These are phyloP conservation scores for Colletotrichum falcatum DNA, from an alignment of 2,329 filamentous ascomycete genomes.

Conservation along the genomic window DNA sequence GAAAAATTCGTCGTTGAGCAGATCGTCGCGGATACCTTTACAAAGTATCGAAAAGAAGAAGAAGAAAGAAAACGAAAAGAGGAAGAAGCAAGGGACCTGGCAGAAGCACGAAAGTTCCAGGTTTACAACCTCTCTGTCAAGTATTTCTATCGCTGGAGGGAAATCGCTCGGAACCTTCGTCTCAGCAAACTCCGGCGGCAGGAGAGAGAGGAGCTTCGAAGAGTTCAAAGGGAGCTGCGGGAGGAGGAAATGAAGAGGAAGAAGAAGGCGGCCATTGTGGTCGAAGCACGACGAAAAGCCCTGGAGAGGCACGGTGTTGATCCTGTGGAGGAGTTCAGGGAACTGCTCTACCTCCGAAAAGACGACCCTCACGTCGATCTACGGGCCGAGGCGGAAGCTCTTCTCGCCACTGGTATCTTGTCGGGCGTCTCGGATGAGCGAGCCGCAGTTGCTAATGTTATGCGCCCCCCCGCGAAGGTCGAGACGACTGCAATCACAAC, in stretches of 20 bases:
- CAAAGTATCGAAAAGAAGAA: conserved; percentile 55
- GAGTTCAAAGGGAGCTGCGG: conserved; percentile 53
- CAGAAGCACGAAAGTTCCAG: conserved; percentile 62
- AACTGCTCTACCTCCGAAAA: conserved; percentile 49
- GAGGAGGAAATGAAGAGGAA: conserved; percentile 49
- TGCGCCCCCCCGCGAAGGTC: conserved; percentile 44
- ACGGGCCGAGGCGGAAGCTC: conserved; percentile 50
- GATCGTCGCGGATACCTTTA: conserved; percentile 57
- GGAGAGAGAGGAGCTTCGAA: conserved; percentile 62
- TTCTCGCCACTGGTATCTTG: conserved; percentile 58
- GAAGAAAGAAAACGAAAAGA: conserved; percentile 57
- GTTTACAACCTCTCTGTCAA: conserved; percentile 63
- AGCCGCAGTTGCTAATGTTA: conserved; percentile 51
- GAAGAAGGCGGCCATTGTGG: conserved; percentile 48
- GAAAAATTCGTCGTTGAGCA: conserved; percentile 59
- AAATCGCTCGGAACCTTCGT: conserved; percentile 60
- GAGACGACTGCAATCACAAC: conserved; percentile 11
- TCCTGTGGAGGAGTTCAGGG: conserved; percentile 51
- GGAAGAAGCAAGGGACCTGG: conserved; percentile 61
- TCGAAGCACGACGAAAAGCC: conserved; percentile 29
- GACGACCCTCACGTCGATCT: conserved; percentile 46
- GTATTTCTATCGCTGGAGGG: conserved; percentile 69
- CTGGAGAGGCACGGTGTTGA: conserved; percentile 43
- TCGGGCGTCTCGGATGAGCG: conserved; percentile 55
- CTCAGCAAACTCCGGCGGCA: conserved; percentile 63